Conservation (phyloP, 371 early-diverging fungal genomes). For the Apophysomyces elegans region DNA sequence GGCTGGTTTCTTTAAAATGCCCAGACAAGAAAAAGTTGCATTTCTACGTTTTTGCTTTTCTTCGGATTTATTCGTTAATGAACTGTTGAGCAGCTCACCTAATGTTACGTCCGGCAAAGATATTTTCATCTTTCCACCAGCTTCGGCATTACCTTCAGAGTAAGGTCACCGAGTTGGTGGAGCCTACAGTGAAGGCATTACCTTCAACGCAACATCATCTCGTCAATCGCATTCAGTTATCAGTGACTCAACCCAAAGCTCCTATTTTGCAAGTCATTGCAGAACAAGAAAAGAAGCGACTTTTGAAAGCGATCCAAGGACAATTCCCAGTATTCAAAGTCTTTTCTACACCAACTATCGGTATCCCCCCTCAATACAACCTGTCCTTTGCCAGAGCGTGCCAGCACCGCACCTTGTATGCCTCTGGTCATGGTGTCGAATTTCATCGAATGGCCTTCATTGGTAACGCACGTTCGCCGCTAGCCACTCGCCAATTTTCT, state of each 20-base stretch:
- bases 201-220: slow-evolving; percentile 17
- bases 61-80: not conserved
- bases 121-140: slow-evolving; percentile 28
- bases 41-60: too few species aligned
- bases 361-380: slow-evolving; percentile 5
- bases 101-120: slow-evolving; percentile 28
- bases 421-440: slow-evolving; percentile 7
- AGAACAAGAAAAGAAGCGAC: slow-evolving; percentile 16
- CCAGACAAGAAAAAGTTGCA: too few species aligned
- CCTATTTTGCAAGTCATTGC: slow-evolving; percentile 16
- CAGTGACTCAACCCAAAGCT: slow-evolving; percentile 16
- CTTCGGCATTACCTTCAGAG: slow-evolving; percentile 26
- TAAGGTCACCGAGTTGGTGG: slow-evolving; percentile 30
- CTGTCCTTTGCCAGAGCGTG: slow-evolving; percentile 19
- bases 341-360: slow-evolving; percentile 22
- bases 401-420: slow-evolving; percentile 4
- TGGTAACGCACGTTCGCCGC: slow-evolving; percentile 20
- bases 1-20: too few species aligned
- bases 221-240: not conserved
- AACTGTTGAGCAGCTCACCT: not conserved
- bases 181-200: not conserved
- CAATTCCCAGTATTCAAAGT: slow-evolving; percentile 29
- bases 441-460: slow-evolving; percentile 19
- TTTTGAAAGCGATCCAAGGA: slow-evolving; percentile 19
- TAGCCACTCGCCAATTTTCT: slow-evolving; percentile 16